Evolutionary conservation across 495 filamentous ascomycete species (phyloP), one percentile per base, ranked within the genome.

Genomic region (Aspergillus coremiiformis): DNA sequence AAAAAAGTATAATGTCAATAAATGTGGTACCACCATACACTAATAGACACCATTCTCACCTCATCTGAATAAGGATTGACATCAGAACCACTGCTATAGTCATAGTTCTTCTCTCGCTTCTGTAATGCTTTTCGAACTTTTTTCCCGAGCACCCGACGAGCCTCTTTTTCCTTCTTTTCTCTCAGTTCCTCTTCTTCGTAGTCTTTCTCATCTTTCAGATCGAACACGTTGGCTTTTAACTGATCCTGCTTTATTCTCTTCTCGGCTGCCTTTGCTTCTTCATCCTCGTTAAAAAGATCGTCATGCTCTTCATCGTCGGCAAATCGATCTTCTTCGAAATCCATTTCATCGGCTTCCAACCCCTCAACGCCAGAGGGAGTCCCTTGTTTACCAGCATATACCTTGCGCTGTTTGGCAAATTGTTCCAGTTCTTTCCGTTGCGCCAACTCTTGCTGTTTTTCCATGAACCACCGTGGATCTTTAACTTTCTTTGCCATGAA

Each of bases 221-320:
- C 84, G 56, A 96, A 96, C 6, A 92, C 70, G 59, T 95, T 95
- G 12, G 93, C 92, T 51, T 80, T 81, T 26, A 91, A 72, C 58
- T 93, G 89, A 60, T 98, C 91, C 30, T 87, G 82, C 54, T 91
- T 93, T 54, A 97, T 85, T 54, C 83, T 78, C 48, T 85, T 83
- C 58, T 92, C 85, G 3, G 90, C 81, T n/a, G 89, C 86, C 63
- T 95, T 96, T 0, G 81, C 72, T 37, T 96, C 90, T 54, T 94
- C 88, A 47, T 96, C 89, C 9, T 90, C 86, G 49, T 84, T 83
- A 62, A 94, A 88, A 37, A 94, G 78, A 47, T 88, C 85, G 41
- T 84, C 80, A 39, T 74, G 71, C 61, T 96, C 93, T 62, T 98
- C 93, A 61, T 98, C 93, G 60, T 97, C 86, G 10, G 84, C 82